Evolutionary conservation across 306 rosid genomes (phyloP), one percentile per base, ranked within the genome.

Genomic region (Malus orientalis): DNA sequence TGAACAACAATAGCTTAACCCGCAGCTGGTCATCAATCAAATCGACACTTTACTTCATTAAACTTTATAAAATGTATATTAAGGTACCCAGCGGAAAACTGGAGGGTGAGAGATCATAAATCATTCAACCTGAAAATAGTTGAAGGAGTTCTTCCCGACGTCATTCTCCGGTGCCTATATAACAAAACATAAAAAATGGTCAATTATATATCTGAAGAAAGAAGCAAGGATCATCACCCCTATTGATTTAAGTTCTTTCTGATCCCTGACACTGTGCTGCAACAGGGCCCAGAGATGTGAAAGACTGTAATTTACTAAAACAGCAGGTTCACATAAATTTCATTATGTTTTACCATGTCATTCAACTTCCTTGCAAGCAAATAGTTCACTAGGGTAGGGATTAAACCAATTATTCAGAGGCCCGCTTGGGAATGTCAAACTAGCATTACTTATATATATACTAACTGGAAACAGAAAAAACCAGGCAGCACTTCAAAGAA

Each of bases 91-190:
- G n/a, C 14, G 40, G 33, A 9, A n/a, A 51, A 57, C 8, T 3
- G 2, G 68, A 63, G 11, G 19, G 9, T 51, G 30, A 54, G 54
- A 7, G 36, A 59, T 33, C 25, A 11, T 13, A 72, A 42, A 36
- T 22, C 27, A 49, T 22, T 42, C 38, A 76, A 95, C 98, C 99
- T 95, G 99, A 76, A 86, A 88, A 80, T 92, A 95, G 68, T 95
- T 95, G 74, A 74, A 95, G 47, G 99, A 95, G 84, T 77, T 95
- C 92, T 90, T 95, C 75, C 99, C 99, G 49, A 95, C 88, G 81
- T 95, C 99, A 79, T 95, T 95, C 55, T 92, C 99, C 20, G 97
- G 91, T 30, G 93, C 90, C 97, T 92, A 76, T 49, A 49, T 77
- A 40, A 69, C 70, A 86, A 44, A 78, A 76, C 55, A 49, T 49